phyloP scores from a whole-genome alignment of 805 yeast species.

The Starmerella gropengiesseri region DNA sequence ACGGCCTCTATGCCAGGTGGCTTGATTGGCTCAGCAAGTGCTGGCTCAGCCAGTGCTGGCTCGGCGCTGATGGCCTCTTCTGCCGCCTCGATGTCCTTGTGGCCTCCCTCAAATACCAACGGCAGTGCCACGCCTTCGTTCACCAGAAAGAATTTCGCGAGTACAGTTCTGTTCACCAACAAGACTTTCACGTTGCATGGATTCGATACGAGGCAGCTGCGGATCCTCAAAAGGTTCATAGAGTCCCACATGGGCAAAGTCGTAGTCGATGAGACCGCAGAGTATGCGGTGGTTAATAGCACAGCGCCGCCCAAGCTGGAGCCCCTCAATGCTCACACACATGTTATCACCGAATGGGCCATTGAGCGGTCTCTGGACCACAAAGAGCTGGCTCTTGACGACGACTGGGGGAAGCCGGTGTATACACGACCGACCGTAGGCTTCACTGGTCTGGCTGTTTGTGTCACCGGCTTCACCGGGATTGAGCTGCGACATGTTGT shows the following conservation, averaged over 20 bases:
- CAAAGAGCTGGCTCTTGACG: constrained; percentile 36
- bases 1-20: too few relatives aligned
- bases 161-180: constrained; percentile 33
- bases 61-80: neutral
- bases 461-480: constrained; percentile 67
- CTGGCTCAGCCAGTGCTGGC: neutral
- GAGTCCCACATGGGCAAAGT: constrained; percentile 37
- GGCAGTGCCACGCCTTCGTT: constrained; percentile 4
- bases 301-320: constrained; percentile 16
- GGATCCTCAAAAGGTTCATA: constrained; percentile 36
- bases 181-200: constrained; percentile 36
- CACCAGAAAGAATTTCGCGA: constrained; percentile 1
- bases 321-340: constrained; percentile 13
- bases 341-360: constrained; percentile 65
- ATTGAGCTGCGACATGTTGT: constrained; percentile 61
- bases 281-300: constrained; percentile 25
- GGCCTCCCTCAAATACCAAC: constrained; percentile 1
- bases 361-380: constrained; percentile 62
- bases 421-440: constrained; percentile 27
- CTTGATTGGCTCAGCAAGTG: neutral
- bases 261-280: neutral
- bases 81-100: neutral
- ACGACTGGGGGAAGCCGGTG: constrained; percentile 47
- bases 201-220: constrained; percentile 33
- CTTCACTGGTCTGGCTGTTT: constrained; percentile 30